Base-by-base conservation (phyloP, 2,329 filamentous ascomycete species). In the Onygenales sp. region DNA sequence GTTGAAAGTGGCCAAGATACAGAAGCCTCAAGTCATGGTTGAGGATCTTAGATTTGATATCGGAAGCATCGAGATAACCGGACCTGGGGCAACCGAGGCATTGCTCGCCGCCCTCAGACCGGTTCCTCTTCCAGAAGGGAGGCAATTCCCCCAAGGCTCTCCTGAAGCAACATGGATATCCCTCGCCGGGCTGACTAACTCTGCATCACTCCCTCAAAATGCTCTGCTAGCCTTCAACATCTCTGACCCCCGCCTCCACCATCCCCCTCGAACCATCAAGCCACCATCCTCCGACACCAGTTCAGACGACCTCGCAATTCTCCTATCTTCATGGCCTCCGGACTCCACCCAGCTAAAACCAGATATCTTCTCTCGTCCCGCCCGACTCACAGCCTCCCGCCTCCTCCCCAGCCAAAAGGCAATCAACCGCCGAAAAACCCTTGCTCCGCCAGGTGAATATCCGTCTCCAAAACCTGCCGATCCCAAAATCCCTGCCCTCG, bases 41-140 rank as follows among this genome's bases (percentile, higher is more conserved):
- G 81, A 86, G 61, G 85, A 88, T 63, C 68, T 88, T 36, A 76
- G 85, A 3, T 88, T 84, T 59, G 84, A 88, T 62, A 78, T 88
- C 65, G 85, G 85, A 33, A 87, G 84, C 58, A 85, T 88, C 57
- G 80, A 86, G 54, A 73, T 87, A 39, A 78, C 76, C 13, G 85
- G 85, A 0, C 90, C 91, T 10, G 86, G 81, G 6, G 87, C 90
- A 3, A 89, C 86, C 1, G 90, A 96, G 67, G 77, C 86, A 2
- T 73, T 98, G 2, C 73, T 87, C 9, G 81, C 84, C 27, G 77
- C 87, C 8, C 72, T 97, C 6, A 79, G 78, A 49, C 79, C 80
- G 32, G 59, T 65, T 45, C 75, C 80, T 52, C 40, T 58, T 6
- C 39, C 55, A 3, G 59, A 62, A 6, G 63, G 54, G 6, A 57